Evolutionary conservation across 805 yeast species (phyloP).

Genomic region (Citeromyces matritensis): DNA sequence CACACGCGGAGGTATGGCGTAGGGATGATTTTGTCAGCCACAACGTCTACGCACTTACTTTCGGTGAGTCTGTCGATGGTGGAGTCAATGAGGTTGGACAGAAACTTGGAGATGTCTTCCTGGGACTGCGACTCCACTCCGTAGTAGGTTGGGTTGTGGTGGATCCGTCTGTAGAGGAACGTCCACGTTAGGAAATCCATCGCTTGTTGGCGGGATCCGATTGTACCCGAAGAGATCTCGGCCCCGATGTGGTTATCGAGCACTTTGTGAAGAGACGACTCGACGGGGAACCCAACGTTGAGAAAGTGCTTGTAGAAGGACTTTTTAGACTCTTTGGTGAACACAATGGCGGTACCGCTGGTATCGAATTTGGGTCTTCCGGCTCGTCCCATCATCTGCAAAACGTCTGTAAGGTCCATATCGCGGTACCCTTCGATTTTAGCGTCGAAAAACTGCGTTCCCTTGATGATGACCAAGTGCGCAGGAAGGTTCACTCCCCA

Average conservation of each 20-base stretch:
- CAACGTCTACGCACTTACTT: constrained; percentile 56
- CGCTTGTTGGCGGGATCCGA: constrained; percentile 49
- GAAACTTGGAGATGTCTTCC: constrained; percentile 39
- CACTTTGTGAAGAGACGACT: constrained; percentile 65
- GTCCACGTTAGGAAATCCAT: constrained; percentile 70
- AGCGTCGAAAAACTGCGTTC: constrained; percentile 53
- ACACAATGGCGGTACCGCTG: constrained; percentile 63
- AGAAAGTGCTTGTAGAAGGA: constrained; percentile 64
- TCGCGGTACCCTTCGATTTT: constrained; percentile 58
- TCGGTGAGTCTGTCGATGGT: constrained; percentile 53
- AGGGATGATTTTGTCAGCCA: constrained; percentile 32
- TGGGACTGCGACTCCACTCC: constrained; percentile 48
- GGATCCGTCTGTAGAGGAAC: constrained; percentile 57
- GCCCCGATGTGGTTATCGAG: constrained; percentile 73
- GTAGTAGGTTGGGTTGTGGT: constrained; percentile 65
- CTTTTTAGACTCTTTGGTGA: constrained; percentile 62
- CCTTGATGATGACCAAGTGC: constrained; percentile 63
- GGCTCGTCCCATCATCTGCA: constrained; percentile 81
- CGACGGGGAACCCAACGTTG: constrained; percentile 74
- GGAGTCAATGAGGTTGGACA: constrained; percentile 51
- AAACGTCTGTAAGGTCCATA: constrained; percentile 71
- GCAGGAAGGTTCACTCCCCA: constrained; percentile 85
- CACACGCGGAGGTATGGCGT: constrained; percentile 78
- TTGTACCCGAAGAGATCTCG: constrained; percentile 59
- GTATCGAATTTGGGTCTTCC: constrained; percentile 79